Conservation (phyloP, 2,329 filamentous ascomycete species). For the Botryosphaeria dothidea region DNA sequence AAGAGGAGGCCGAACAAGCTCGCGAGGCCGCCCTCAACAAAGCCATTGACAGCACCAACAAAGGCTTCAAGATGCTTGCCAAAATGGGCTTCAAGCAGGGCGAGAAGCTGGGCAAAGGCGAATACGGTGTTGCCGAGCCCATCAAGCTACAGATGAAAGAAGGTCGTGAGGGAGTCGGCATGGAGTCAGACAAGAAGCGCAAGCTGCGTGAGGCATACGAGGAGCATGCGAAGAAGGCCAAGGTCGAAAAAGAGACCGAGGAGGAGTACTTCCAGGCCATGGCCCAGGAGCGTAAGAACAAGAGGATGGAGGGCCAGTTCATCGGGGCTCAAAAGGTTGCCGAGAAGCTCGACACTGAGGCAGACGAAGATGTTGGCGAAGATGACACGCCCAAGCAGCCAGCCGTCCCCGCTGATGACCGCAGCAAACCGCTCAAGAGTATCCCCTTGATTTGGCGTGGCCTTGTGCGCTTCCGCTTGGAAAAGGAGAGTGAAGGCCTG, state of each 20-base stretch:
- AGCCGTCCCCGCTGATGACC: slow-evolving; percentile 22
- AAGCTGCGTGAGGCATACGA: slow-evolving; percentile 52
- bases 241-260: slow-evolving; percentile 49
- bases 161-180: slow-evolving; percentile 77
- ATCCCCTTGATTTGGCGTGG: slow-evolving; percentile 81
- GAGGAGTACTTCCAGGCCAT: slow-evolving; percentile 37
- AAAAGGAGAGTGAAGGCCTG: slow-evolving; percentile 66
- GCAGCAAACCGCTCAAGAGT: slow-evolving; percentile 59
- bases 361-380: slow-evolving; percentile 29
- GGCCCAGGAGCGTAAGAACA: slow-evolving; percentile 36
- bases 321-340: slow-evolving; percentile 79
- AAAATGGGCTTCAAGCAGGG: slow-evolving; percentile 88
- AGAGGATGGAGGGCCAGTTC: slow-evolving; percentile 64
- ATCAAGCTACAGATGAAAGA: slow-evolving; percentile 76
- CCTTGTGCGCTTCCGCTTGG: slow-evolving; percentile 68
- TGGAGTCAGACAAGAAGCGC: slow-evolving; percentile 77
- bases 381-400: slow-evolving; percentile 24
- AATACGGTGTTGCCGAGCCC: slow-evolving; percentile 64
- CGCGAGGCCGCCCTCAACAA: slow-evolving; percentile 72
- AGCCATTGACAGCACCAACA: slow-evolving; percentile 69
- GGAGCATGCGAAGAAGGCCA: slow-evolving; percentile 34
- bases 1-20: slow-evolving; percentile 68
- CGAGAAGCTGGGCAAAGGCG: slow-evolving; percentile 68
- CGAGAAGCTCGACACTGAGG: slow-evolving; percentile 70
- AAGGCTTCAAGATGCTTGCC: slow-evolving; percentile 94